phyloP scores from a whole-genome alignment of 140 eudicot genomes.

The Anethum foeniculum region DNA sequence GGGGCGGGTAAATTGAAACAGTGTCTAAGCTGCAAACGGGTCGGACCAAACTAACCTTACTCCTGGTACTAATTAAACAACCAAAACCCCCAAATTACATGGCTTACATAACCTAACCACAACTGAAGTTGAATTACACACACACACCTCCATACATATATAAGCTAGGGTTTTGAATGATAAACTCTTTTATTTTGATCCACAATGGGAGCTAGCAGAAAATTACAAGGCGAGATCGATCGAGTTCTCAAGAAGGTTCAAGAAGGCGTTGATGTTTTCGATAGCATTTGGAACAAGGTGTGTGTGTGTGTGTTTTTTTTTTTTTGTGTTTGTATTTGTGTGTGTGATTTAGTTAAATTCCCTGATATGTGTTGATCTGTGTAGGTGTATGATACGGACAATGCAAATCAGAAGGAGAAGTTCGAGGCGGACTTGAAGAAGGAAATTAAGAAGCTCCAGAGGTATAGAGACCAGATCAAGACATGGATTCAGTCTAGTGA shows the following conservation, averaged over 20 bases:
- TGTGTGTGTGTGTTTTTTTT: neutral
- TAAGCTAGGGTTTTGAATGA: constrained; percentile 34
- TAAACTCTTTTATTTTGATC: constrained; percentile 15
- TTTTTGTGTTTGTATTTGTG: neutral
- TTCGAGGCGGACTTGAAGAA: constrained; percentile 99
- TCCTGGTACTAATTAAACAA: neutral
- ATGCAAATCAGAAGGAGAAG: constrained; percentile 94
- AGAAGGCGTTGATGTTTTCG: constrained; percentile 97
- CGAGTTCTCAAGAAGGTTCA: constrained; percentile 96
- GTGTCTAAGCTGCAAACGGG: neutral
- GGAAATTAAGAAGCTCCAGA: constrained; percentile 90
- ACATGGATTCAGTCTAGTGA: constrained; percentile 99
- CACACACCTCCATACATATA: neutral
- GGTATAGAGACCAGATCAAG: constrained; percentile 96
- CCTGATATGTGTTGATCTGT: constrained; percentile 4
- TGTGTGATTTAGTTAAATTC: constrained; percentile 9
- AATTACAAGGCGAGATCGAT: constrained; percentile 98
- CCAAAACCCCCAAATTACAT: neutral
- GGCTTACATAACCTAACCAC: neutral
- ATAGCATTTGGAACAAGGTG: constrained; percentile 99
- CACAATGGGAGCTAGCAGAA: constrained; percentile 95
- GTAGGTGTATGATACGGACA: constrained; percentile 95
- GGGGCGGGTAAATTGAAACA: neutral
- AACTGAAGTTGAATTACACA: neutral
- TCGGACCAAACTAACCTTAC: neutral